Evolutionary conservation across 805 yeast genomes (phyloP), one percentile per base, ranked within the genome.

Genomic region (Saccharomycopsis sp.): DNA sequence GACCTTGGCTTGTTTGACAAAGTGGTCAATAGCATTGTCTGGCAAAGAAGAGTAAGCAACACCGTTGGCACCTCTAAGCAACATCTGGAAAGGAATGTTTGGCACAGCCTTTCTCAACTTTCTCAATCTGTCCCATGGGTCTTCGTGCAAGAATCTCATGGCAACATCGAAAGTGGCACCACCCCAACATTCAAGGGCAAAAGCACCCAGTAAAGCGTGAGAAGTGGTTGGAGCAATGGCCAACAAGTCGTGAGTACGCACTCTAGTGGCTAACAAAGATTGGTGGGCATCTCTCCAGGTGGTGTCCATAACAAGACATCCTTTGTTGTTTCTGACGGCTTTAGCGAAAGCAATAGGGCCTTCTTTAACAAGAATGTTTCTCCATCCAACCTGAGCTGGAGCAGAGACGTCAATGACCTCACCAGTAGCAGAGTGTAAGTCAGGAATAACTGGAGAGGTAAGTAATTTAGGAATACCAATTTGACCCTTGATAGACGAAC

Each of bases 201-300:
- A 94, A 2, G 96, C 96, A 63, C 93, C 92, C 64, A 86, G 74
- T 66, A 91, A 76, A 20, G 97, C 98, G 69, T 87, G 86, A 2
- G 97, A 89, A 35, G 99, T 94, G 58, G 96, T 83, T 61, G 91
- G 92, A 22, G 99, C 99, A 76, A 94, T 89, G 66, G 91, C 87
- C 56, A 86, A 77, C 69, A 94, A 77, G 74, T 94, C 99, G 66
- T 88, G 81, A 23, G 99, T 94, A 76, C 99, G 85, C 44, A 94
- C 96, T 75, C 99, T 87, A 49, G 99, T 94, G 8, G 99, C 99
- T 69, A 94, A 80, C 66, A 94, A 77, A 23, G 97, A 92, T 79
- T 94, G 99, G 76, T 94, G 99, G 42, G 99, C 99, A 75, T 94
- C 99, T 84, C 99, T 90, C 99, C 99, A 94, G 8, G 99, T 94